Evolutionary conservation across 2,329 filamentous ascomycete species (phyloP), one percentile per base, ranked within the genome.

Genomic region (Claviceps pusilla): DNA sequence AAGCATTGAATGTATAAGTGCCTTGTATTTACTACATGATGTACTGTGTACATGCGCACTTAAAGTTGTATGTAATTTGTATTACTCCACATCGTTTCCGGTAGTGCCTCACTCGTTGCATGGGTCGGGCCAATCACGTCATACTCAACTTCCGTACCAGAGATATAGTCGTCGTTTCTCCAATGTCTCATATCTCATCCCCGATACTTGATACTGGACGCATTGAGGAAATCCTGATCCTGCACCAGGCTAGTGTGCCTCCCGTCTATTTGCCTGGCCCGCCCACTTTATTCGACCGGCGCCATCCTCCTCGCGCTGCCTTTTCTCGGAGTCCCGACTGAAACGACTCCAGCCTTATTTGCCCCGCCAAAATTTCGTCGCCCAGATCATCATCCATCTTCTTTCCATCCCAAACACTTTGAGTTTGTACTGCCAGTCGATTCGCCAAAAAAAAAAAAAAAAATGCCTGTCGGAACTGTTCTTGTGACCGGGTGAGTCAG

Each of bases 381-480:
- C n/a, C 42, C 54, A 35, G 33, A 56, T 54, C 59, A 57, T 57
- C 54, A 54, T 19, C 19, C 19, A 19, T 19, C 49, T 45, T 28
- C 42, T n/a, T 51, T 19, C 50, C 24, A 12, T 41, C 19, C 53
- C 33, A 39, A 43, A 24, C n/a, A 16, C 19, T 19, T 19, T 19
- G 19, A 19, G 19, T 37, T n/a, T n/a, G 29, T 29, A 19, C 37
- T 33, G 29, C 53, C 41, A 50, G 35, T 48, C 37, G 7, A 43
- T 51, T 35, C 35, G 19, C 43, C 62, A 74, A 59, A 19, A 19
- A 19, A 1, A 19, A 19, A 19, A 19, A 19, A 19, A 19, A 19
- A 19, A 59, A 94, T 94, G 88, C 73, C 84, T 69, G 79, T 87
- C 62, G 88, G 89, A 75, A 93, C 89, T 58, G 88, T 95, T 67